A percentile compares a stretch with the other conserved stretches of the same genome.
phyloP scores from a whole-genome alignment of 495 filamentous ascomycete genomes.

The Penicillium coffeae region DNA sequence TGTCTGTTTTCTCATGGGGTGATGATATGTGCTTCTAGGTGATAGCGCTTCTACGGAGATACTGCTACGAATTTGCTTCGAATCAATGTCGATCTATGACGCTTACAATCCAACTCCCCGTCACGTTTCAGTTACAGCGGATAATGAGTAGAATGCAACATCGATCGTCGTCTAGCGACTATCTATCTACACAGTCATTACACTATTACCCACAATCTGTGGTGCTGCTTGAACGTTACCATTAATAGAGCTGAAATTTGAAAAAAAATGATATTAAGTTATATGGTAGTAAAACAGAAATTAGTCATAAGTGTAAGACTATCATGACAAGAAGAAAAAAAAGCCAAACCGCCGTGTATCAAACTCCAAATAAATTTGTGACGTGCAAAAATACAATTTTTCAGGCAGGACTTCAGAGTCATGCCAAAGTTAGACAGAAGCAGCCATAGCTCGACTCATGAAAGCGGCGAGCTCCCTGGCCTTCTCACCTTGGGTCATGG shows the following conservation, averaged over 20 bases:
- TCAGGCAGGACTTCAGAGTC: neutral
- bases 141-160: no score
- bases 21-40: neutral
- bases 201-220: no score
- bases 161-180: no score
- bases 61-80: neutral
- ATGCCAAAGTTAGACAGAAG: constrained; percentile 8
- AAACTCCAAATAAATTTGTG: neutral
- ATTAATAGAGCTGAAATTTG: neutral
- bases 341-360: neutral
- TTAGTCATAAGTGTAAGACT: neutral
- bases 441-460: constrained; percentile 26
- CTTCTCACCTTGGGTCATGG: constrained; percentile 37
- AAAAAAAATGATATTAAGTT: neutral
- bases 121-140: no score
- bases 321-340: constrained; percentile 1
- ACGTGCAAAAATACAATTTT: neutral
- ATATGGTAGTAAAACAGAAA: neutral
- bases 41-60: neutral
- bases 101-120: neutral
- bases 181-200: no score
- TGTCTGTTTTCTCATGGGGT: neutral
- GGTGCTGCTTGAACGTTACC: neutral
- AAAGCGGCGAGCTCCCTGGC: constrained; percentile 35
- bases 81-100: neutral